phyloP scores from a whole-genome alignment of 306 rosid species.

The Vicia villosa region DNA sequence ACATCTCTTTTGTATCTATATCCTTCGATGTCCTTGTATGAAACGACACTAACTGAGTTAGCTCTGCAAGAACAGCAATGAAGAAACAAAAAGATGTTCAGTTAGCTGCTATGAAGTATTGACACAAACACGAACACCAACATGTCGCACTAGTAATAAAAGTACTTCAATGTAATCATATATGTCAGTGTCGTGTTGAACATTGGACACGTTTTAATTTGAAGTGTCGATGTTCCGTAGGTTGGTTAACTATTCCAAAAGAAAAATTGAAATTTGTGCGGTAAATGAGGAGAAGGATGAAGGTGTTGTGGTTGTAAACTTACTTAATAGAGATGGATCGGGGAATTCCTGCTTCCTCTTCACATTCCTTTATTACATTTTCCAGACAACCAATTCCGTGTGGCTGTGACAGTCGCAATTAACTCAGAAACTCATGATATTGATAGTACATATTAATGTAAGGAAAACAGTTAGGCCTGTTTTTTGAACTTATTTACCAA shows the following conservation, averaged over 20 bases:
- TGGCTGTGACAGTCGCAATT: constrained; percentile 55
- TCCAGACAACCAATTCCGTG: constrained; percentile 76
- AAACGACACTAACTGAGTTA: constrained; percentile 74
- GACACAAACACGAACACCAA: no score
- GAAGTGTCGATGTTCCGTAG: no score
- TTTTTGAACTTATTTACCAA: not conserved
- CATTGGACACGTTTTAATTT: no score
- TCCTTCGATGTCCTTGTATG: constrained; percentile 81
- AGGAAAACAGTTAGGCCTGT: not conserved
- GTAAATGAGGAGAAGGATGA: not conserved
- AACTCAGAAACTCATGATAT: constrained; percentile 30
- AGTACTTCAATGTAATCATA: no score
- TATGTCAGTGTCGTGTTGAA: no score
- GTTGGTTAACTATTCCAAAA: not conserved
- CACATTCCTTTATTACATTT: constrained; percentile 84
- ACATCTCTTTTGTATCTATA: constrained; percentile 74
- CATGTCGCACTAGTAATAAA: no score
- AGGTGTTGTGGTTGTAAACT: constrained; percentile 30
- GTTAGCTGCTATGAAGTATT: not conserved
- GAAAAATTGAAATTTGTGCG: constrained; percentile 7
- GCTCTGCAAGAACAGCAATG: constrained; percentile 58
- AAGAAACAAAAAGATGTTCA: constrained; percentile 19
- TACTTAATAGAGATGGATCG: constrained; percentile 67
- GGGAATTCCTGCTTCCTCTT: constrained; percentile 97
- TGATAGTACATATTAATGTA: constrained; percentile 27